These are phyloP conservation scores for Torulaspora delbrueckii DNA, from an alignment of 805 yeast species.

Conservation along the genomic window DNA sequence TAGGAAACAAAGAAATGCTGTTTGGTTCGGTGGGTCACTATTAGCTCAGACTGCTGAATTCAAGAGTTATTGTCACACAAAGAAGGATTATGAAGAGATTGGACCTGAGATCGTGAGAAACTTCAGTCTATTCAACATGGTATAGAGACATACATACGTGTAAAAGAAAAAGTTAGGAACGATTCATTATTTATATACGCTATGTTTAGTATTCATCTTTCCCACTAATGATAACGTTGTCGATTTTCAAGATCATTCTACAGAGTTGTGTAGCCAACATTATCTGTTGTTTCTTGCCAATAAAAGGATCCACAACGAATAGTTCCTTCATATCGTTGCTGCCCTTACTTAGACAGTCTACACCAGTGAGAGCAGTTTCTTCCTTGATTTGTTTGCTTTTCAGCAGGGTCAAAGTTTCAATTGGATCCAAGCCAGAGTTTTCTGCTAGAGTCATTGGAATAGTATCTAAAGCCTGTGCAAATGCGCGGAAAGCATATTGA, in stretches of 20 bases:
- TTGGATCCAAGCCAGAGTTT: conserved; percentile 92
- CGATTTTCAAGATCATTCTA: conserved; percentile 95
- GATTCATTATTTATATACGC: neutral
- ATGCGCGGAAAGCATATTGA: conserved; percentile 96
- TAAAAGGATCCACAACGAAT: conserved; percentile 93
- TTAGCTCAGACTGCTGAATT: conserved; percentile 97
- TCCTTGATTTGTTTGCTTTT: conserved; percentile 82
- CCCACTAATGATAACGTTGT: conserved; percentile 90
- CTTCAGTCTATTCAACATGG: conserved; percentile 89
- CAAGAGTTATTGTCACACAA: conserved; percentile 93
- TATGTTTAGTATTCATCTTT: conserved; percentile 56
- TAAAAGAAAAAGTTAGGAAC: conserved; percentile 1
- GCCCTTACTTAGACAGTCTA: conserved; percentile 87
- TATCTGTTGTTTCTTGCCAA: conserved; percentile 95
- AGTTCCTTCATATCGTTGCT: conserved; percentile 89
- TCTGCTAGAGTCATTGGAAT: conserved; percentile 95
- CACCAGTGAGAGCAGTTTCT: conserved; percentile 69
- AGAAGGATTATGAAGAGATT: conserved; percentile 93
- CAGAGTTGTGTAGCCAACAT: conserved; percentile 94
- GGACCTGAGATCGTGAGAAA: conserved; percentile 98
- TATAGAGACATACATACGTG: conserved; percentile 38
- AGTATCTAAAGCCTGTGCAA: conserved; percentile 82
- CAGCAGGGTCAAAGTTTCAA: conserved; percentile 78
- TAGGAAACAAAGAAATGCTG: conserved; percentile 96
- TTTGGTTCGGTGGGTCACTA: conserved; percentile 98